Evolutionary conservation across 345 rosid species (phyloP), one percentile per base, ranked within the genome.

Genomic region (Mercurialis annua): DNA sequence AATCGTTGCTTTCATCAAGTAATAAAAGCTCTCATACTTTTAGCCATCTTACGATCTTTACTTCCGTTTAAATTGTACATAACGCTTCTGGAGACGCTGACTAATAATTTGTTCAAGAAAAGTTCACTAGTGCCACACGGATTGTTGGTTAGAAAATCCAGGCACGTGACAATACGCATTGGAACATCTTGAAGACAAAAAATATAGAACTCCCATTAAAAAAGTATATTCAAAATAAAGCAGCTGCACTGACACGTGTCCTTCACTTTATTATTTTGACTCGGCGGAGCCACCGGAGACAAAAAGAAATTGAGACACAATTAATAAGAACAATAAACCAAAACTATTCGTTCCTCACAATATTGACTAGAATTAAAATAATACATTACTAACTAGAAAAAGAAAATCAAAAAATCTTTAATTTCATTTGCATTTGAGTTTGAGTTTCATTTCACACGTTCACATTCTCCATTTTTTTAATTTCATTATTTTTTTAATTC

Each of bases 371-470:
- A 23, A 1, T 1, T 15, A 56, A 57, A 5, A 11, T 50, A 60
- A 36, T 29, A 5, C 15, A 3, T 34, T 34, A 52, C 23, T 31
- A 18, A 63, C 1, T 27, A 38, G 30, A n/a, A 1, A 53, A 26
- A 20, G 1, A 1, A 4, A 38, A 48, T 8, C n/a, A 3, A n/a
- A 8, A 55, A 54, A 59, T 44, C 18, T 24, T 30, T 6, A 47
- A 70, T 84, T 77, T 71, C 79, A 78, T 74, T 65, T 76, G 80
- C 76, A 81, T 79, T 75, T 81, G 74, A 67, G 49, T 79, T 75
- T 81, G 74, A 67, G 49, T 81, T 77, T 75, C 80, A 81, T 81
- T 78, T 80, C 54, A 51, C 31, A 56, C 47, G 5, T 8, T 10
- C 47, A 4, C 17, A 24, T 4, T 18, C 55, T 38, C 42, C 12